Evolutionary conservation across 2,329 filamentous ascomycete genomes (phyloP).

Genomic region (Alternaria angustiovoidea): DNA sequence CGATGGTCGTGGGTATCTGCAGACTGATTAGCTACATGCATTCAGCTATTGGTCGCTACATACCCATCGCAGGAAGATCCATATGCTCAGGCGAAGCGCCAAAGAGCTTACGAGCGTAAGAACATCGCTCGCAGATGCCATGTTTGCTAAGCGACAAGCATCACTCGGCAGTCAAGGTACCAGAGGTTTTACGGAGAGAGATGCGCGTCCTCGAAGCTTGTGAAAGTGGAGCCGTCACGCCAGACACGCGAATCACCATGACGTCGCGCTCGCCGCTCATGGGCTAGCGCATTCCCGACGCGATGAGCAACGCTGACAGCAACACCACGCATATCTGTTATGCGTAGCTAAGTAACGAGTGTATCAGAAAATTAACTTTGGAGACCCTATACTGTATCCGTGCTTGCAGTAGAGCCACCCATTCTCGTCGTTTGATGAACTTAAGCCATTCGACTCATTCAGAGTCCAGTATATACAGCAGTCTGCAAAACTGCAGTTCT

Average conservation of each 20-base stretch:
- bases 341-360: too few relatives aligned
- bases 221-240: slow-evolving; percentile 15
- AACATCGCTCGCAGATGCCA: slow-evolving; percentile 47
- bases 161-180: slow-evolving; percentile 12
- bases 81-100: slow-evolving; percentile 60
- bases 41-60: slow-evolving; percentile 23
- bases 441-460: rapidly evolving
- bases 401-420: too few relatives aligned
- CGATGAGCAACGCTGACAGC: not conserved
- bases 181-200: slow-evolving; percentile 1
- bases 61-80: slow-evolving; percentile 71
- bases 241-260: slow-evolving; percentile 15
- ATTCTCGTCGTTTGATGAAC: too few relatives aligned
- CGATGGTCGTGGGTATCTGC: slow-evolving; percentile 47
- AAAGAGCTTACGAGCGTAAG: slow-evolving; percentile 57
- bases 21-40: slow-evolving; percentile 17
- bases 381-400: too few relatives aligned
- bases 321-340: not conserved
- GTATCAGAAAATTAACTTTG: too few relatives aligned
- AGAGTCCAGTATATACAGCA: too few relatives aligned
- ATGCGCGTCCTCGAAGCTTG: slow-evolving; percentile 16
- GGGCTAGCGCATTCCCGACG: not conserved
- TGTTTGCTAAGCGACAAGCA: slow-evolving; percentile 29
- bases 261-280: slow-evolving; percentile 9
- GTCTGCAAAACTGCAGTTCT: too few relatives aligned